Base-by-base conservation (phyloP, 139 green algal species). In the Micractinium conductrix region DNA sequence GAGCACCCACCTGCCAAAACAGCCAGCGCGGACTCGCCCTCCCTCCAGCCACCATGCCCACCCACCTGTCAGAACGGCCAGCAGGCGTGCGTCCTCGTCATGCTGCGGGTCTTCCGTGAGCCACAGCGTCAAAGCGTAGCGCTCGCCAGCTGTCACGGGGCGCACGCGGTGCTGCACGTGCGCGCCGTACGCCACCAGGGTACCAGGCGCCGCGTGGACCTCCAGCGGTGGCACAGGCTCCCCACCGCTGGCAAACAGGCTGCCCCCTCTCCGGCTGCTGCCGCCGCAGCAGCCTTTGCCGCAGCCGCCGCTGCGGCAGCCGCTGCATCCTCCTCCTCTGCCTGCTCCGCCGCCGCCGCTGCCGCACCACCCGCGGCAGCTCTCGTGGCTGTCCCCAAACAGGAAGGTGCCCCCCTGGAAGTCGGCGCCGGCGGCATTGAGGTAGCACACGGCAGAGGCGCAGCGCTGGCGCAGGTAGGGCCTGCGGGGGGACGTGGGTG, bases 101-200 rank as follows among this genome's bases (percentile, higher is more conserved):
- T 88, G 60, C 0, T 50, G 33, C 2, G 78, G 78, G 26, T 58
- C 50, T 21, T 72, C 26, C 1, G 85, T 89, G 60, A 89, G 88
- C 85, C 85, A 89, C 42, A 89, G 33, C 17, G 85, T 83, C n/a
- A 89, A 58, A 2, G 79, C 69, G 16, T 78, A 84, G 37, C 85
- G 75, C 71, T 89, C 85, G 43, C 85, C 85, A 69, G 42, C 50
- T 1, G 19, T 28, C 4, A 87, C 74, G 1, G 55, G 45, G 2
- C 37, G 21, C 48, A 87, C 53, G 30, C 74, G 37, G 74, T 87
- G 83, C 40, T 48, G 40, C 19, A 81, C 70, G 0, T 88, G 55
- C 19, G 85, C 79, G 28, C 26, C 30, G 33, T 84, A 89, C 2
- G 79, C 68, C 12, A 88, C 78, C 82, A 83, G 62, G 65, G 48